A percentile compares a stretch with the other conserved stretches of the same genome.
Evolutionary conservation across 2,329 filamentous ascomycete genomes (phyloP).

Genomic region (Nannizziopsis barbatae): DNA sequence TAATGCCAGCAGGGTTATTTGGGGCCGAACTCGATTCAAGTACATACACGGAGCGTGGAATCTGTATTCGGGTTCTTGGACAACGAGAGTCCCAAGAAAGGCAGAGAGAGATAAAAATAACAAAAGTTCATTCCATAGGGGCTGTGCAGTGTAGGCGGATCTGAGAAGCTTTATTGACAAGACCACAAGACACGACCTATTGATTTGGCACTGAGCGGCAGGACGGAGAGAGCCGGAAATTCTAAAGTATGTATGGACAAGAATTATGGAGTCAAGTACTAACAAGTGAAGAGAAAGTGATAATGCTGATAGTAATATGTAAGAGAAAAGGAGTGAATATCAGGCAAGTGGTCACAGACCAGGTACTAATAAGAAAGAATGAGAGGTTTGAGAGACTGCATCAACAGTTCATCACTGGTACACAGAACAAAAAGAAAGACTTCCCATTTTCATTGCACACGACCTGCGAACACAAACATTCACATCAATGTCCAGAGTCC

Average conservation of each 20-base stretch:
- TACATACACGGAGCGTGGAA: background rate
- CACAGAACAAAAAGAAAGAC: background rate
- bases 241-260: background rate
- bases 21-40: slow-evolving; percentile 1
- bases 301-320: background rate
- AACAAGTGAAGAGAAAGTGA: background rate
- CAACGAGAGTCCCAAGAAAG: background rate
- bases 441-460: background rate
- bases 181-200: background rate
- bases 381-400: background rate
- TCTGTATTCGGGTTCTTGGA: background rate
- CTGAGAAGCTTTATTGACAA: no score
- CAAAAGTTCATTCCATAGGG: background rate
- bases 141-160: background rate
- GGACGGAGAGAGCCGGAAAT: background rate
- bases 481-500: no score
- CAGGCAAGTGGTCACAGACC: slow-evolving; percentile 7
- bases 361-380: slow-evolving; percentile 5
- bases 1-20: background rate
- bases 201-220: background rate
- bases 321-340: slow-evolving; percentile 2
- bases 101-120: slow-evolving; percentile 1
- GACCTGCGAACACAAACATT: background rate
- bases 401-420: background rate
- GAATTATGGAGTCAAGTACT: background rate